Conservation (phyloP, 305 asterid species). For the Solanum hybrid region DNA sequence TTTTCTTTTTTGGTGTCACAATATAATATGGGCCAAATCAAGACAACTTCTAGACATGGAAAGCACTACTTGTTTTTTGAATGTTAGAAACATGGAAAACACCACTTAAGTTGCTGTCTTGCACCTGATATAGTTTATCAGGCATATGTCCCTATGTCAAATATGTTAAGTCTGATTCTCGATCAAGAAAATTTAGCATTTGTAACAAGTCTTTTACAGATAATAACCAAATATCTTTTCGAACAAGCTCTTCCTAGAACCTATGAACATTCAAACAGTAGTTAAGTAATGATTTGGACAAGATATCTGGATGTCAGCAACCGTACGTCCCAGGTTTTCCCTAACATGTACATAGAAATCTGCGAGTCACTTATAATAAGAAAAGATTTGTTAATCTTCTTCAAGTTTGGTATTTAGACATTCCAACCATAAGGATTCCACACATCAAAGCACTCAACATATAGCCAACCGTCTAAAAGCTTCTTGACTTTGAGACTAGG, state of each 20-base stretch:
- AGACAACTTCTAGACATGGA: neutral
- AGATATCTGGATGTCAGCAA: neutral
- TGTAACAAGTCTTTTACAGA: neutral
- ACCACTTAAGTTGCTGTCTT: neutral
- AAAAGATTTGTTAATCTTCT: neutral
- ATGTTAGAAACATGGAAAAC: neutral
- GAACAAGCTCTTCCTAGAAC: neutral
- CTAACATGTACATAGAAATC: neutral
- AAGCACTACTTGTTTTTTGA: neutral
- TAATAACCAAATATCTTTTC: neutral
- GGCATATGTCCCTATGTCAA: neutral
- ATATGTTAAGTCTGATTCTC: neutral
- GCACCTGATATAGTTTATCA: neutral
- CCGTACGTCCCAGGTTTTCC: neutral
- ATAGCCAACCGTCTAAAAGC: neutral
- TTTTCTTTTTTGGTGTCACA: neutral
- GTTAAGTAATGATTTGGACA: neutral
- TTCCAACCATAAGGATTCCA: neutral
- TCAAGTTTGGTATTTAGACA: neutral
- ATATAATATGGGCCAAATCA: neutral
- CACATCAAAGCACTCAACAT: neutral
- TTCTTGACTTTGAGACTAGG: neutral
- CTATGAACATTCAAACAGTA: neutral
- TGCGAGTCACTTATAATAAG: neutral
- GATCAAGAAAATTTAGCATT: neutral